These are phyloP conservation scores for Podospora anserina DNA, from an alignment of 495 filamentous ascomycete genomes.

Conservation along the genomic window DNA sequence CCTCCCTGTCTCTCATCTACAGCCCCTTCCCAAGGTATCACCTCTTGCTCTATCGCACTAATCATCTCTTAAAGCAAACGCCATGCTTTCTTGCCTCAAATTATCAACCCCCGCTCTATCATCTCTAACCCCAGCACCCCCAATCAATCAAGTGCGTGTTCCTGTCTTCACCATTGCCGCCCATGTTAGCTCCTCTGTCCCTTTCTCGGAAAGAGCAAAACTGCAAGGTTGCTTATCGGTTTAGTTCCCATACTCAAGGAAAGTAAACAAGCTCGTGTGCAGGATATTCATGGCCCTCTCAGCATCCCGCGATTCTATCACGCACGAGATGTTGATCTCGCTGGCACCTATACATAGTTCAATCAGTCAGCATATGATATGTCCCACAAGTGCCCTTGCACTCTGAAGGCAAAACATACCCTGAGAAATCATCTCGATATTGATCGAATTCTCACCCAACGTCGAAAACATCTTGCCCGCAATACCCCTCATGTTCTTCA, in stretches of 20 bases:
- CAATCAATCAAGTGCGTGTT: background rate
- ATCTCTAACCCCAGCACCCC: background rate
- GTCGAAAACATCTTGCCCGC: conserved; percentile 87
- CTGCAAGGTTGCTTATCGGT: background rate
- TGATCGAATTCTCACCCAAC: conserved; percentile 80
- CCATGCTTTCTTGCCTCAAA: background rate
- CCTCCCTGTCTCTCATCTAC: background rate
- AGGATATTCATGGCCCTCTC: conserved; percentile 90
- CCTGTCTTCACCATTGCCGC: background rate
- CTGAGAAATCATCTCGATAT: conserved; percentile 98
- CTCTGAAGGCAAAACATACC: conserved; percentile 51
- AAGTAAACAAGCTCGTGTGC: conserved; percentile 85
- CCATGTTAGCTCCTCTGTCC: background rate
- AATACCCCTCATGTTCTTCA: conserved; percentile 93
- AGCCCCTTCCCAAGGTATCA: background rate
- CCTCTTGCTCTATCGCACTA: background rate
- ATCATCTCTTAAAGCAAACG: background rate
- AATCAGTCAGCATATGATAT: conserved; percentile 1
- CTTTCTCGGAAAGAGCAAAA: background rate
- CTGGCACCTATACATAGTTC: conserved; percentile 64
- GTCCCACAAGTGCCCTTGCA: too few relatives aligned
- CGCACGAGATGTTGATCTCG: conserved; percentile 98
- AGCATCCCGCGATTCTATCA: conserved; percentile 86
- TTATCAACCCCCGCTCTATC: background rate
- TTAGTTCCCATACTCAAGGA: conserved; percentile 38